These are phyloP conservation scores for Barnettozyma botsteinii DNA, from an alignment of 805 yeast genomes.

Conservation along the genomic window DNA sequence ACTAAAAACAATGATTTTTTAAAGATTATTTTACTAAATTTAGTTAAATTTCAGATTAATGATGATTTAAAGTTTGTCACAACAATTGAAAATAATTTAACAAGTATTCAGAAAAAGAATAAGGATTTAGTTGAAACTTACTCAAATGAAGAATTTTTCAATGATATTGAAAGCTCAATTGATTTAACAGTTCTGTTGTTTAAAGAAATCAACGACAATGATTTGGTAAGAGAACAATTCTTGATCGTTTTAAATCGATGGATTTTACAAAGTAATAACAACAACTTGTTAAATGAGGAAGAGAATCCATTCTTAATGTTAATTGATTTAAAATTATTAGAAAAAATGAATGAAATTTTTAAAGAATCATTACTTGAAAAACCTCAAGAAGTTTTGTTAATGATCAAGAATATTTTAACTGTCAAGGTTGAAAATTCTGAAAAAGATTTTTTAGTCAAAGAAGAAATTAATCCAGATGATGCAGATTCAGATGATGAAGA, in stretches of 20 bases:
- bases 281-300: conserved; percentile 12
- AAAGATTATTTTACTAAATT: conserved; percentile 25
- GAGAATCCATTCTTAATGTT: conserved; percentile 50
- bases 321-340: conserved; percentile 59
- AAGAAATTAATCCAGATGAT: conserved; percentile 35
- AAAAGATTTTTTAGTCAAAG: conserved; percentile 8
- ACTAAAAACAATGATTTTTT: conserved; percentile 26
- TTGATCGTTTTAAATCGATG: conserved; percentile 52
- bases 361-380: conserved; percentile 40
- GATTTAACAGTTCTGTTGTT: conserved; percentile 40
- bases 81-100: conserved; percentile 32
- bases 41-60: conserved; percentile 27
- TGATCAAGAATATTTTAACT: conserved; percentile 39
- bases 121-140: neutral
- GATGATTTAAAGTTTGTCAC: conserved; percentile 32
- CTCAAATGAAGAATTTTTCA: conserved; percentile 32
- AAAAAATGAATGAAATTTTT: conserved; percentile 50
- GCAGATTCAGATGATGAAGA: conserved; percentile 26
- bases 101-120: conserved; percentile 26
- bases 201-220: conserved; percentile 40
- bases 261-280: conserved; percentile 32
- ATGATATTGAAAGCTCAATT: conserved; percentile 38
- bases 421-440: conserved; percentile 8
- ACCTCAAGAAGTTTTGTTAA: conserved; percentile 50
- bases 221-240: conserved; percentile 42